phyloP scores from a whole-genome alignment of 345 rosid genomes.

The Citrus inodora region DNA sequence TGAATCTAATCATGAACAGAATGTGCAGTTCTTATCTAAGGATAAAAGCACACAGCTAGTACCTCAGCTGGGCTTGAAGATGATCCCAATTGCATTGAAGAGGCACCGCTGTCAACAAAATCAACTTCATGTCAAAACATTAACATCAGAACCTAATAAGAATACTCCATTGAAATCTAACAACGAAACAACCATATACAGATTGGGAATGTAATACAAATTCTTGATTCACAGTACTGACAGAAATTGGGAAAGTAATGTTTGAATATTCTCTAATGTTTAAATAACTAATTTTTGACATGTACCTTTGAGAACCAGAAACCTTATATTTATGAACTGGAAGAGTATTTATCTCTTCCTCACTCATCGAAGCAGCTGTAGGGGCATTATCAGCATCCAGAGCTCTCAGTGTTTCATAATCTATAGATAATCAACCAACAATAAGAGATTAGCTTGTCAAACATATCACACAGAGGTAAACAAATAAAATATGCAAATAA shows the following conservation, averaged over 20 bases:
- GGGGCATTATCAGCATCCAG: conserved; percentile 76
- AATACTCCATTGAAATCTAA: neutral
- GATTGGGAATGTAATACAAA: neutral
- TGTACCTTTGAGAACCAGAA: conserved; percentile 45
- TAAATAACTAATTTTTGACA: neutral
- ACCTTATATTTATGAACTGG: conserved; percentile 86
- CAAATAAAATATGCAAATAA: neutral
- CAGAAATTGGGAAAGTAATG: neutral
- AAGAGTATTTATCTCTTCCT: conserved; percentile 89
- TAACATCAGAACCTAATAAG: neutral
- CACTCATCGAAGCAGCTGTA: conserved; percentile 71
- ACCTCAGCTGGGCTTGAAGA: conserved; percentile 66
- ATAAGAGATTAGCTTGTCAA: neutral
- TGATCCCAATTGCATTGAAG: conserved; percentile 47
- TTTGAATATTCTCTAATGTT: neutral
- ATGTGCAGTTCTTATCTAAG: neutral
- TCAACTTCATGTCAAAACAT: conserved; percentile 6
- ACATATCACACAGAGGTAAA: neutral
- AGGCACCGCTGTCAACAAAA: conserved; percentile 41
- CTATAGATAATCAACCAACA: conserved; percentile 31
- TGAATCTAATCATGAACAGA: neutral
- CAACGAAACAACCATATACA: conserved; percentile 5
- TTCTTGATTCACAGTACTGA: neutral
- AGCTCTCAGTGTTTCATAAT: conserved; percentile 92
- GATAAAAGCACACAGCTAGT: conserved; percentile 1